These are phyloP conservation scores for Thalassiosira ordinaria DNA, from an alignment of 352 stramenopile species.

Conservation along the genomic window DNA sequence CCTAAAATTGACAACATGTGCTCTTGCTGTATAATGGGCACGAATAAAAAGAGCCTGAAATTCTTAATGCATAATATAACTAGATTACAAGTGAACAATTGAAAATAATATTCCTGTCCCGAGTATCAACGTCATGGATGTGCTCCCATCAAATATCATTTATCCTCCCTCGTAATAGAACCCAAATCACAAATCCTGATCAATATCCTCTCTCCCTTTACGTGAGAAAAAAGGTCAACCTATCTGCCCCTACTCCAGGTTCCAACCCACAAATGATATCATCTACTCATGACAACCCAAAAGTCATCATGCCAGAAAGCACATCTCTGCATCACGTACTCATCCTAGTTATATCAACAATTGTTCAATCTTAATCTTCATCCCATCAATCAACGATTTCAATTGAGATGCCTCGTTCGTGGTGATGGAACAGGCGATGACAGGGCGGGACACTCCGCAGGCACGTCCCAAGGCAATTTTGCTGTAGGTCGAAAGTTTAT, in stretches of 20 bases:
- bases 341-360: conserved; percentile 96
- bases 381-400: conserved; percentile 97
- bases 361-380: conserved; percentile 99
- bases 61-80: conserved; percentile 20
- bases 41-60: neutral
- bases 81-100: conserved; percentile 22
- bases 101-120: conserved; percentile 4
- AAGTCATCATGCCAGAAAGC: neutral
- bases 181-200: neutral
- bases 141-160: neutral
- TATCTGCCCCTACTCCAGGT: neutral
- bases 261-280: neutral
- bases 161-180: neutral
- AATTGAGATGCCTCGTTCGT: conserved; percentile 99
- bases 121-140: conserved; percentile 65
- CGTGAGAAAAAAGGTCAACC: neutral
- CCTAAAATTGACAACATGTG: too few relatives aligned
- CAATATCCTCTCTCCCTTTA: neutral
- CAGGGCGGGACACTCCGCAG: conserved; percentile 98
- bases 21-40: too few relatives aligned
- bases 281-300: too few relatives aligned
- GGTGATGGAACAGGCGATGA: conserved; percentile 98
- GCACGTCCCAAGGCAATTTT: conserved; percentile 98
- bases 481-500: conserved; percentile 77
- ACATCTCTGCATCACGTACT: conserved; percentile 65